Evolutionary conservation across 495 filamentous ascomycete species (phyloP), one percentile per base, ranked within the genome.

Genomic region (Acidiella bohemica): DNA sequence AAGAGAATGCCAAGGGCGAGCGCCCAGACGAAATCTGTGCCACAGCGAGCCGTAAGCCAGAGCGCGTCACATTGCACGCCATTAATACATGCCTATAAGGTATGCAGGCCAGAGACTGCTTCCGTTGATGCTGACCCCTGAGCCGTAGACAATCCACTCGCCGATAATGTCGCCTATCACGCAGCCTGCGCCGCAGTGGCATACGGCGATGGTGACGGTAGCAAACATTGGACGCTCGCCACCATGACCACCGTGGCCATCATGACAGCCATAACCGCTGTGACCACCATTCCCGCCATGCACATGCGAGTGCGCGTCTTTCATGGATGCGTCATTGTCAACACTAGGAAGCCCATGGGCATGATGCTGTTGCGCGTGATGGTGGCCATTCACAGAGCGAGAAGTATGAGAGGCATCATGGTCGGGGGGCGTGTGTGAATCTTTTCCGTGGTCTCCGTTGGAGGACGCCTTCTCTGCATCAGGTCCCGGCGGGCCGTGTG

Each of bases 61-160:
- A 27, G 25, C 25, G n/a, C 7, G 25, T 7, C 25, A 7, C 7
- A 27, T 27, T 27, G 25, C 7, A 27, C 7, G 25, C 25, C n/a
- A 27, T 7, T n/a, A 27, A 19, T 34, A 21, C 32, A 11, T 21
- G 20, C 32, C 32, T 36, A 49, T 45, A 8, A 52, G 48, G 0
- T 36, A 38, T 18, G 22, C 36, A 7, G 32, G 12, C 54, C 48
- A 58, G 26, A 59, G 32, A 19, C 17, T 31, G 7, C 36, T 20
- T 0, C 47, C 44, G 25, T 30, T 29, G 41, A 59, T 53, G 13
- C 23, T 36, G 3, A 36, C 54, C 12, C 35, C 32, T 11, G 55
- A 52, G 25, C 54, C 53, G 51, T 56, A 58, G 22, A 59, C 57
- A 22, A 59, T 37, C 57, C 57, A 59, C 42, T 59, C 55, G 41